Percentiles rank a stretch among this genome's conserved stretches.
phyloP scores from a whole-genome alignment of 352 stramenopile species.

The Blastocystis sp. region DNA sequence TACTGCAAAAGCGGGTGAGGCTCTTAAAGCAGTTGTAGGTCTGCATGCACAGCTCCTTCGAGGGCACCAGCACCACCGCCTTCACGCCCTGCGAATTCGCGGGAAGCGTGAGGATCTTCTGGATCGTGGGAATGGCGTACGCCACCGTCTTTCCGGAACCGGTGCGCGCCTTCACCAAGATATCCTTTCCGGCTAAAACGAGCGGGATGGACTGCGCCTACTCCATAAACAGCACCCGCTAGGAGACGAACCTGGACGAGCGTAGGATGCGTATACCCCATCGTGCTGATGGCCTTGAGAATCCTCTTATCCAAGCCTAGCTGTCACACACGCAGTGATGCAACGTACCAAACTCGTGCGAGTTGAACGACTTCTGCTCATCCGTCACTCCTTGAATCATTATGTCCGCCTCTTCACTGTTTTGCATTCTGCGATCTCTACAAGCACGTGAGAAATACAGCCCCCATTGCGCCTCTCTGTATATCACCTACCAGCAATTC shows the following conservation, averaged over 20 bases:
- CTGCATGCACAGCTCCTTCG: slow-evolving; percentile 93
- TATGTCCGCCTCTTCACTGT: neutral
- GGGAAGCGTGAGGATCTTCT: slow-evolving; percentile 79
- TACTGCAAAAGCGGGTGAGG: slow-evolving; percentile 93
- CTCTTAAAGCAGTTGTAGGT: slow-evolving; percentile 83
- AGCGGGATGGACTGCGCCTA: slow-evolving; percentile 84
- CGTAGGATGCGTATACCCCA: slow-evolving; percentile 83
- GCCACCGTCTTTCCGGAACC: slow-evolving; percentile 88
- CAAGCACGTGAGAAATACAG: neutral
- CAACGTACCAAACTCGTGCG: slow-evolving; percentile 76
- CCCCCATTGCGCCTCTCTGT: neutral
- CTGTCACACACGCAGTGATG: slow-evolving; percentile 73
- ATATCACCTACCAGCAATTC: neutral
- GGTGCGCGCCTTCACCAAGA: slow-evolving; percentile 85
- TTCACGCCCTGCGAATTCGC: slow-evolving; percentile 70
- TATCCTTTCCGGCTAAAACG: slow-evolving; percentile 85
- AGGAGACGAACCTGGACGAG: slow-evolving; percentile 76
- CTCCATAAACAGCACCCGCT: neutral
- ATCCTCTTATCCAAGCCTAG: slow-evolving; percentile 81
- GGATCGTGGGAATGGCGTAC: slow-evolving; percentile 85
- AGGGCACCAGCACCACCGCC: slow-evolving; percentile 91
- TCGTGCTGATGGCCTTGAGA: slow-evolving; percentile 81
- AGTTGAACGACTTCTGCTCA: slow-evolving; percentile 70
- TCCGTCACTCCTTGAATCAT: slow-evolving; percentile 46
- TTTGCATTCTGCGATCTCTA: slow-evolving; percentile 32